A percentile compares a stretch with the other conserved stretches of the same genome.
Conservation (phyloP, 805 yeast species). For the Saccharomycopsis synnaedendra region DNA sequence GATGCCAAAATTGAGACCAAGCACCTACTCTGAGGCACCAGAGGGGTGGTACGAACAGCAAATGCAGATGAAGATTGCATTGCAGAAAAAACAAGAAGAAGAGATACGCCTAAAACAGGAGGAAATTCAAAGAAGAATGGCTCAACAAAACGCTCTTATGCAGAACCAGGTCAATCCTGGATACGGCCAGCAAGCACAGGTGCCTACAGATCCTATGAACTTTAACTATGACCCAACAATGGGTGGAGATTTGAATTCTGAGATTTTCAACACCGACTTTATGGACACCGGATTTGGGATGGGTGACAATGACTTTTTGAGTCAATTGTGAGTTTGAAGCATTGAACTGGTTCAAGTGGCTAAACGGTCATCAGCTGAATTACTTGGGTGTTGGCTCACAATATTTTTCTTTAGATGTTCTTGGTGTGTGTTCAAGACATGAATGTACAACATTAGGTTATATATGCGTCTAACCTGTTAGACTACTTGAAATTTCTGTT, state of each 20-base stretch:
- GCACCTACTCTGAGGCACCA: constrained; percentile 12
- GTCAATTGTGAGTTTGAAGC: constrained; percentile 19
- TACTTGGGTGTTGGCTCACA: too few species aligned
- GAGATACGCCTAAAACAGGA: constrained; percentile 1
- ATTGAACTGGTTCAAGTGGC: constrained; percentile 18
- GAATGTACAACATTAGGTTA: too few species aligned
- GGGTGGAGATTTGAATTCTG: constrained; percentile 5
- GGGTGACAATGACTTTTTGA: constrained; percentile 25
- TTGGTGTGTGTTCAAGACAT: too few species aligned
- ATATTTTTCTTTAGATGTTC: too few species aligned
- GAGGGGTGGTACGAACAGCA: constrained; percentile 14
- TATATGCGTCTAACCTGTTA: too few species aligned
- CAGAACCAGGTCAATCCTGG: constrained; percentile 8
- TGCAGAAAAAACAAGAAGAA: constrained; percentile 12
- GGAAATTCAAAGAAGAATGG: neutral
- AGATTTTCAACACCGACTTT: constrained; percentile 12
- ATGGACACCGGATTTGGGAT: constrained; percentile 25
- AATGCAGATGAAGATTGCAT: constrained; percentile 7
- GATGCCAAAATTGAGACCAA: constrained; percentile 4
- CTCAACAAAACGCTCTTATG: constrained; percentile 1
- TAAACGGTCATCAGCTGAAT: too few species aligned
- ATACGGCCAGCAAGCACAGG: constrained; percentile 1
- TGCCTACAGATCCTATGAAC: neutral
- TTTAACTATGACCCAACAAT: constrained; percentile 1
- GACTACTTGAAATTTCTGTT: too few species aligned